A percentile compares a stretch with the other conserved stretches of the same genome.
Conservation (phyloP, 495 filamentous ascomycete genomes). For the Penicillium pancosmium region DNA sequence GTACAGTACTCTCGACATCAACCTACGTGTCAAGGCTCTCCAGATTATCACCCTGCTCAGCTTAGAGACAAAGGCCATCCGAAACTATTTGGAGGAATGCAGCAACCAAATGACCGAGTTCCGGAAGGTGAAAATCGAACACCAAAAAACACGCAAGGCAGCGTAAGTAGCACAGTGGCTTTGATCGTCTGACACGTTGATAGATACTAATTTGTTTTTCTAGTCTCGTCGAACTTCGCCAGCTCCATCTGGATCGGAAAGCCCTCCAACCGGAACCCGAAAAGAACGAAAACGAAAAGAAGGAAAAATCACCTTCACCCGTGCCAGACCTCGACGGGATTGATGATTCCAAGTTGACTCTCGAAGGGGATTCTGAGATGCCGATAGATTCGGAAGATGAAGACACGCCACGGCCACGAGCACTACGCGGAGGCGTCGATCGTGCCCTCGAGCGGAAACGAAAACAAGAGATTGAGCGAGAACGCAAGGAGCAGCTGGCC, state of each 20-base stretch:
- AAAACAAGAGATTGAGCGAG: constrained; percentile 81
- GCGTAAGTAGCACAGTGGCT: constrained; percentile 60
- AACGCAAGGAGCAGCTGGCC: constrained; percentile 76
- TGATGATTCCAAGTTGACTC: constrained; percentile 67
- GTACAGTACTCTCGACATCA: constrained; percentile 77
- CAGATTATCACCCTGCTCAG: constrained; percentile 87
- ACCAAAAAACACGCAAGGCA: constrained; percentile 79
- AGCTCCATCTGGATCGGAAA: constrained; percentile 85
- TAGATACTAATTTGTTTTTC: constrained; percentile 6
- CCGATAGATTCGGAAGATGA: constrained; percentile 66
- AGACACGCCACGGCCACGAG: constrained; percentile 61
- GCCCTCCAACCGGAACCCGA: constrained; percentile 70
- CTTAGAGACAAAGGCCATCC: constrained; percentile 80
- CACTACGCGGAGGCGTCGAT: constrained; percentile 75
- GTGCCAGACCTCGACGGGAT: constrained; percentile 58
- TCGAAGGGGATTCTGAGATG: constrained; percentile 57
- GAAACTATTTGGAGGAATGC: constrained; percentile 87
- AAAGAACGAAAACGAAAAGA: constrained; percentile 28
- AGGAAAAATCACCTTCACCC: constrained; percentile 61
- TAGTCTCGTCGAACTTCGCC: constrained; percentile 81
- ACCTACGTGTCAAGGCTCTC: constrained; percentile 76
- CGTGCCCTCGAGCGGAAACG: constrained; percentile 77
- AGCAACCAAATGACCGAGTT: constrained; percentile 89
- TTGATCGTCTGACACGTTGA: background rate
- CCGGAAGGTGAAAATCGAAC: constrained; percentile 93